These are phyloP conservation scores for Paulownia fortunei DNA, from an alignment of 257 asterid genomes.

Conservation along the genomic window DNA sequence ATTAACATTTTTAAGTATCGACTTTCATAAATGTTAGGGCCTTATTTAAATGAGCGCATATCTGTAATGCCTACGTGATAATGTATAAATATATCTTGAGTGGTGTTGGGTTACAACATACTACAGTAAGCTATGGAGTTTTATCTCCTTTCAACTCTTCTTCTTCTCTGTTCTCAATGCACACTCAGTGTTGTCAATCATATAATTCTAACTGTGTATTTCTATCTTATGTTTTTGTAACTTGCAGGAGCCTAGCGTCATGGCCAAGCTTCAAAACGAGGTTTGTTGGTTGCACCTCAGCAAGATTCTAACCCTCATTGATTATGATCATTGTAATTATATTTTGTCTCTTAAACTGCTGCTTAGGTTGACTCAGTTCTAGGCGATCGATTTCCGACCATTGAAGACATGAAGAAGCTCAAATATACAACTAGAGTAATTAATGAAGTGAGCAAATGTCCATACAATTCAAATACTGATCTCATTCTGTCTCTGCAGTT, in stretches of 20 bases:
- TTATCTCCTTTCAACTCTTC: neutral
- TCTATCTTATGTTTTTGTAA: constrained; percentile 24
- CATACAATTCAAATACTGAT: constrained; percentile 15
- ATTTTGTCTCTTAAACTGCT: constrained; percentile 32
- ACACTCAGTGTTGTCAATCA: neutral
- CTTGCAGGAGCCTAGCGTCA: constrained; percentile 80
- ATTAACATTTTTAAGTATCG: neutral
- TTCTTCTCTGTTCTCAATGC: neutral
- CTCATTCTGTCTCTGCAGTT: constrained; percentile 13
- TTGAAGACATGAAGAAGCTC: constrained; percentile 94
- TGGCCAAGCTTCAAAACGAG: constrained; percentile 97
- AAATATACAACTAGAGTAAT: constrained; percentile 92
- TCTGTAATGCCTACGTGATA: neutral
- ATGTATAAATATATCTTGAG: neutral
- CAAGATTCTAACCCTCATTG: constrained; percentile 7
- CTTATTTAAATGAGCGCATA: neutral
- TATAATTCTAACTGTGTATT: constrained; percentile 2
- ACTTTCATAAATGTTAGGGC: neutral
- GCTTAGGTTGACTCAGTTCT: constrained; percentile 84
- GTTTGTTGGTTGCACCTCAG: constrained; percentile 42
- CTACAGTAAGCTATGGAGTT: neutral
- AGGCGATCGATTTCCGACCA: constrained; percentile 90
- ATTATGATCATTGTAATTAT: constrained; percentile 20
- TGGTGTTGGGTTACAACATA: constrained; percentile 2
- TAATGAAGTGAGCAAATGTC: constrained; percentile 72